Evolutionary conservation across 2,329 filamentous ascomycete species (phyloP).

Genomic region (Chlorencoelia australis): DNA sequence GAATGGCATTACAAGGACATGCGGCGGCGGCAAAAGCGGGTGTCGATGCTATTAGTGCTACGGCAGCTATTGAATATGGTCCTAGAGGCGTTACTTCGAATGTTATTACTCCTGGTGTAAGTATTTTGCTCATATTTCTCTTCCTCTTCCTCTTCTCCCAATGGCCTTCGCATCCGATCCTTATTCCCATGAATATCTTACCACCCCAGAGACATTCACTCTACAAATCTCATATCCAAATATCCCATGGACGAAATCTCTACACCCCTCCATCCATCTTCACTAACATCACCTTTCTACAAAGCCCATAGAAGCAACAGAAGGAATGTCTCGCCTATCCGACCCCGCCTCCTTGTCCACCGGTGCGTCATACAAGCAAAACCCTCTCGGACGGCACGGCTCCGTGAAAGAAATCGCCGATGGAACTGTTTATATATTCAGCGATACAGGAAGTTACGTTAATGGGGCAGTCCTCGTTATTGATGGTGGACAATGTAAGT

Average conservation of each 20-base stretch:
- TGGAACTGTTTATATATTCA: conserved; percentile 82
- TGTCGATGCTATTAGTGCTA: conserved; percentile 74
- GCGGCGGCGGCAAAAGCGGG: conserved; percentile 87
- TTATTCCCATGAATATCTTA: no score
- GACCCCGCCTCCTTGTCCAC: conserved; percentile 13
- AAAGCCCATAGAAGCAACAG: conserved; percentile 65
- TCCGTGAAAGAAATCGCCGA: conserved; percentile 83
- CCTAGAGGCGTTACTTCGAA: conserved; percentile 82
- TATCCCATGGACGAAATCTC: no score
- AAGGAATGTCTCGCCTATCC: conserved; percentile 60
- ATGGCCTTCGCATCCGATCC: no score
- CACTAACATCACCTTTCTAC: no score
- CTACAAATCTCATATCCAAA: no score
- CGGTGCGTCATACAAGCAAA: conserved; percentile 28
- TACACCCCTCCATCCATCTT: no score
- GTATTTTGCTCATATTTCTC: no score
- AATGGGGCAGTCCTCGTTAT: conserved; percentile 76
- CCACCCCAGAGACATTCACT: no score
- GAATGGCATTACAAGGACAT: conserved; percentile 76
- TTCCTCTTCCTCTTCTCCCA: no score
- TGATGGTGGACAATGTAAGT: conserved; percentile 36
- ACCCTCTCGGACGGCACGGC: conserved; percentile 71
- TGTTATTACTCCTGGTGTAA: conserved; percentile 81
- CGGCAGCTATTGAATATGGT: conserved; percentile 79
- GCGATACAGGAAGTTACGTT: conserved; percentile 75